phyloP scores from a whole-genome alignment of 2,329 filamentous ascomycete species.

The Penicillium sp. region DNA sequence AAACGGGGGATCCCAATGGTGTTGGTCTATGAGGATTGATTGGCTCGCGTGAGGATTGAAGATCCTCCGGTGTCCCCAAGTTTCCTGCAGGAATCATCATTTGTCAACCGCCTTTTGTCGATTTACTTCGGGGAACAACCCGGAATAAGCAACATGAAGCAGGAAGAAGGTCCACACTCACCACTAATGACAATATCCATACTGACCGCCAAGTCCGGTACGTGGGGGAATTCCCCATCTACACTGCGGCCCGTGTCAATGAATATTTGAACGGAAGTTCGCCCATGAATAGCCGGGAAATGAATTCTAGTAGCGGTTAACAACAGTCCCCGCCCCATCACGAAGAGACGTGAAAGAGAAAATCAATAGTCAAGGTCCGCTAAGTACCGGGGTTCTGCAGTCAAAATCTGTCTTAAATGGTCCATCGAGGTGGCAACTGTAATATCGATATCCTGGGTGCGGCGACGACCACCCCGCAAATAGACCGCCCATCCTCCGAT shows the following conservation, averaged over 20 bases:
- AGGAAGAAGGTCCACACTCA: constrained; percentile 4
- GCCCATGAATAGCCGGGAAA: constrained; percentile 19
- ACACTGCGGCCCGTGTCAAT: constrained; percentile 21
- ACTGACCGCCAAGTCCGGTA: constrained; percentile 19
- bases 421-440: constrained; percentile 19
- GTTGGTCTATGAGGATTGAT: constrained; percentile 19
- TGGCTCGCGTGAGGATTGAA: constrained; percentile 17
- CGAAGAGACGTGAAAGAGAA: background rate
- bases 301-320: constrained; percentile 15
- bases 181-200: constrained; percentile 23
- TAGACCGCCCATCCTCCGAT: constrained; percentile 22
- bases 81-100: constrained; percentile 10
- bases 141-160: background rate
- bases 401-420: constrained; percentile 16
- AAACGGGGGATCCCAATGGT: constrained; percentile 15
- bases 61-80: constrained; percentile 20
- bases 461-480: constrained; percentile 16
- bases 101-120: background rate
- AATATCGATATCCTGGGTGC: constrained; percentile 22
- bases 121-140: background rate
- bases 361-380: background rate
- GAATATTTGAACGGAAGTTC: constrained; percentile 19
- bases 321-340: background rate
- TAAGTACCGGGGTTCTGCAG: constrained; percentile 18
- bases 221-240: constrained; percentile 18